These are phyloP conservation scores for Penstemon barbatus DNA, from an alignment of 257 asterid genomes.

Conservation along the genomic window DNA sequence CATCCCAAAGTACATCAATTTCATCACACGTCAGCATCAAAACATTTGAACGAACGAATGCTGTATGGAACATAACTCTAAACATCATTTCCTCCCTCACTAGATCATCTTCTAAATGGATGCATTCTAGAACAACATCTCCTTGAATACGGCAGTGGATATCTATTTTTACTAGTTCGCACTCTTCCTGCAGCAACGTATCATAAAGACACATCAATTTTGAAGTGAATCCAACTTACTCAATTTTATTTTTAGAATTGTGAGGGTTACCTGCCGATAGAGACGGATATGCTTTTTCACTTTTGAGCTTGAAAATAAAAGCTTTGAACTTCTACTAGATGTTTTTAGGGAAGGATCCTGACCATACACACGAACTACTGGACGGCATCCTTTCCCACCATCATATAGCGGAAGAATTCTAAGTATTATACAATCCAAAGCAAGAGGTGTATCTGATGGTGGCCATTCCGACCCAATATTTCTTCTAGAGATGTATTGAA, in stretches of 20 bases:
- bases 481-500: slow-evolving; percentile 86
- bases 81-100: slow-evolving; percentile 86
- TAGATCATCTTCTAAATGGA: slow-evolving; percentile 84
- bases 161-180: slow-evolving; percentile 78
- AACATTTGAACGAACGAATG: slow-evolving; percentile 83
- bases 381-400: slow-evolving; percentile 86
- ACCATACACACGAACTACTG: slow-evolving; percentile 85
- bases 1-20: slow-evolving; percentile 88
- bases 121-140: slow-evolving; percentile 91
- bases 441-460: slow-evolving; percentile 84
- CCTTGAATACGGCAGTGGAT: slow-evolving; percentile 78
- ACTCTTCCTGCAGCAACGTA: slow-evolving; percentile 74
- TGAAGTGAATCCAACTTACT: slow-evolving; percentile 17
- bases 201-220: slow-evolving; percentile 31
- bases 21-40: slow-evolving; percentile 84
- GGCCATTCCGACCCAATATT: slow-evolving; percentile 86
- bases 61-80: slow-evolving; percentile 91
- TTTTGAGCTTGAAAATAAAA: slow-evolving; percentile 72
- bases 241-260: slow-evolving; percentile 27
- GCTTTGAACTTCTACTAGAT: slow-evolving; percentile 83
- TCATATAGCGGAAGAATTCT: slow-evolving; percentile 68
- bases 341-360: slow-evolving; percentile 78
- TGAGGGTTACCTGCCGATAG: slow-evolving; percentile 65
- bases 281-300: slow-evolving; percentile 55
- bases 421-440: slow-evolving; percentile 77